Base-by-base conservation (phyloP, 2,329 filamentous ascomycete genomes). In the Trichoderma sp. region DNA sequence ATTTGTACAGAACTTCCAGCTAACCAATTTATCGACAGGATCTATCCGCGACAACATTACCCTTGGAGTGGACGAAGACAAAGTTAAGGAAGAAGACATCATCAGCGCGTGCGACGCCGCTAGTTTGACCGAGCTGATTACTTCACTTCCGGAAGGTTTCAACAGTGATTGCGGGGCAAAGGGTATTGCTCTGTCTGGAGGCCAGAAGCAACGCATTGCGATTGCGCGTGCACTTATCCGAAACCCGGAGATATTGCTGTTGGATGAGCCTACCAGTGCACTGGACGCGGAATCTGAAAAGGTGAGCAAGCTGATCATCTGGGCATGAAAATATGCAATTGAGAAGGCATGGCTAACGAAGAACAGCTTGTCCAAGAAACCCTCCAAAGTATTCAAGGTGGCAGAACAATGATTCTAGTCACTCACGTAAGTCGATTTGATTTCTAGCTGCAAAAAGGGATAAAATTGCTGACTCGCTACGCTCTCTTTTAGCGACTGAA, bases 191-290 rank as follows among this genome's bases (percentile, higher is more conserved):
- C 41, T 45, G 18, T 45, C 41, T 45, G 41, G 41, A n/a, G 41
- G 41, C 41, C 41, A 45, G 81, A 86, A 92, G 8, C 93, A 95
- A 81, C 90, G 92, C 93, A 82, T 91, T 3, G 88, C 87, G 0
- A 88, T 91, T 50, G 89, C 89, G 0, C 83, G 89, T 4, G 89
- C 89, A 0, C 83, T 91, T 78, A 91, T 68, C 6, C 65, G 65
- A 16, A 33, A 21, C 9, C 65, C 65, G 3, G 65, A 68, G 7
- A 53, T 68, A 2, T 81, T 91, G 1, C 81, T 91, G 0, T 83
- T 91, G 0, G 90, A 91, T 69, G 89, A 91, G 79, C 89, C 89
- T 4, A 91, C 89, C 0, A 87, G 85, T 1, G 87, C 86, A 38
- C 82, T 91, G 0, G 89, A 91, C 74, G 88, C 88, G 1, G 85